Conservation (phyloP, 768 basidiomycete genomes). For the Tubosaeta sp. region DNA sequence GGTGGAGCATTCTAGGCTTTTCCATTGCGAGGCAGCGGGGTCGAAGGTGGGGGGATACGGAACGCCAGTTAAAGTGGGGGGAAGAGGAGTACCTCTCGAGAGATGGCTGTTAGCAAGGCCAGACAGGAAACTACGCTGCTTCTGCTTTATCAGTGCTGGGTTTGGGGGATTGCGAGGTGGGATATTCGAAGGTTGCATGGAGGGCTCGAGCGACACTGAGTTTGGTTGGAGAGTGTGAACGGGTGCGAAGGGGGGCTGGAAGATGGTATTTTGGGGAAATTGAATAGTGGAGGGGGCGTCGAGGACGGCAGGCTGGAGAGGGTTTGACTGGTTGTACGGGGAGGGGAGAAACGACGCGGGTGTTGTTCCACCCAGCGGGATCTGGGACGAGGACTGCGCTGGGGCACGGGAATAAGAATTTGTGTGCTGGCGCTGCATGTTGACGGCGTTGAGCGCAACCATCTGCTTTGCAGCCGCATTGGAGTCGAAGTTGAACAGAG, state of each 20-base stretch:
- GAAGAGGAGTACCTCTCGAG: slow-evolving; percentile 59
- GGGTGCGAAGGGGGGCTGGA: slow-evolving; percentile 43
- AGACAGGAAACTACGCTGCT: slow-evolving; percentile 55
- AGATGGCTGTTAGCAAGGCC: slow-evolving; percentile 59
- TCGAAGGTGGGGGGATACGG: slow-evolving; percentile 57
- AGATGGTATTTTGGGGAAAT: slow-evolving; percentile 39
- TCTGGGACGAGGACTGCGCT: slow-evolving; percentile 34
- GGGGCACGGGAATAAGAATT: slow-evolving; percentile 48
- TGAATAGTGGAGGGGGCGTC: slow-evolving; percentile 39
- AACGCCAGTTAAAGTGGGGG: slow-evolving; percentile 67
- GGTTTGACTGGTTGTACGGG: slow-evolving; percentile 23
- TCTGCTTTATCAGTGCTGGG: slow-evolving; percentile 42
- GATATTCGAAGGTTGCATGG: slow-evolving; percentile 38
- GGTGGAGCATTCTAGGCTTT: slow-evolving; percentile 54
- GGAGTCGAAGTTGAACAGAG: slow-evolving; percentile 57
- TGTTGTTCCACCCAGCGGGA: slow-evolving; percentile 50
- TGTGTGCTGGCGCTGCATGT: slow-evolving; percentile 45
- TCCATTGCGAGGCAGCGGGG: slow-evolving; percentile 58
- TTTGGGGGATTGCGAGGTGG: slow-evolving; percentile 35
- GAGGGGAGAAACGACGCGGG: slow-evolving; percentile 58
- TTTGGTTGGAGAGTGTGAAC: slow-evolving; percentile 30
- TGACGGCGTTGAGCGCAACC: slow-evolving; percentile 67
- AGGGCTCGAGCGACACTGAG: slow-evolving; percentile 43
- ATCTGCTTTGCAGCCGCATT: slow-evolving; percentile 74
- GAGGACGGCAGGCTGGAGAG: slow-evolving; percentile 40